Percentiles rank a stretch among this genome's conserved stretches.
Conservation (phyloP, 225 moss, liverwort and hornwort genomes). For the Pleurozium schreberi region DNA sequence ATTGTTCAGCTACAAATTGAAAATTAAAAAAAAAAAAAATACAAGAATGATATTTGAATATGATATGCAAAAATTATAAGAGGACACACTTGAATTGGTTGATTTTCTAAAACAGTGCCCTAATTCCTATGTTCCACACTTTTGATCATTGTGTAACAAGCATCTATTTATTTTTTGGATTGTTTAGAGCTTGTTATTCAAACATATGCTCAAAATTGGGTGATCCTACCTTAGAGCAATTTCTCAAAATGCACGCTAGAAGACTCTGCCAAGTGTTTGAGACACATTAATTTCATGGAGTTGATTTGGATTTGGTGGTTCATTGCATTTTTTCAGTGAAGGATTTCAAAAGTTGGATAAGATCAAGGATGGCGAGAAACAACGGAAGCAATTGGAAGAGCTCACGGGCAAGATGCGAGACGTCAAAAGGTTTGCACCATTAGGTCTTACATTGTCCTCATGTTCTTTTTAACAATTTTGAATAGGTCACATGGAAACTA, state of each 20-base stretch:
- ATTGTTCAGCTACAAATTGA: background rate
- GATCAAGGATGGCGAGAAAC: constrained; percentile 63
- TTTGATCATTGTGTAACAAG: background rate
- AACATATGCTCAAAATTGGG: background rate
- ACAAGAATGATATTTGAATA: background rate
- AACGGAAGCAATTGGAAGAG: constrained; percentile 67
- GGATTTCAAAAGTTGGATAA: constrained; percentile 95
- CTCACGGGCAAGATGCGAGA: constrained; percentile 97
- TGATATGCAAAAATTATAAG: background rate
- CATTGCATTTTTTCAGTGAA: constrained; percentile 16
- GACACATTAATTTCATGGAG: background rate
- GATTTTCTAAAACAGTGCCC: background rate
- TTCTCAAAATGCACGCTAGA: background rate
- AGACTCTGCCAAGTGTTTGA: background rate
- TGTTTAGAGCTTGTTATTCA: too few relatives aligned
- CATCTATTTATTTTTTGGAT: background rate
- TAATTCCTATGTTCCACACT: background rate
- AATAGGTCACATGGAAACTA: background rate
- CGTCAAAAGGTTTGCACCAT: constrained; percentile 46
- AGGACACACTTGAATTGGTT: too few relatives aligned
- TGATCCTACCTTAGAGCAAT: too few relatives aligned
- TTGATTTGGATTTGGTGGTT: background rate
- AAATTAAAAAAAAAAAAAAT: too few relatives aligned
- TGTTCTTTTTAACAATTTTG: background rate
- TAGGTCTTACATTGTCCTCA: too few relatives aligned